Evolutionary conservation across 1,284 basidiomycete genomes (phyloP).

Genomic region (Ceratobasidium sp.): DNA sequence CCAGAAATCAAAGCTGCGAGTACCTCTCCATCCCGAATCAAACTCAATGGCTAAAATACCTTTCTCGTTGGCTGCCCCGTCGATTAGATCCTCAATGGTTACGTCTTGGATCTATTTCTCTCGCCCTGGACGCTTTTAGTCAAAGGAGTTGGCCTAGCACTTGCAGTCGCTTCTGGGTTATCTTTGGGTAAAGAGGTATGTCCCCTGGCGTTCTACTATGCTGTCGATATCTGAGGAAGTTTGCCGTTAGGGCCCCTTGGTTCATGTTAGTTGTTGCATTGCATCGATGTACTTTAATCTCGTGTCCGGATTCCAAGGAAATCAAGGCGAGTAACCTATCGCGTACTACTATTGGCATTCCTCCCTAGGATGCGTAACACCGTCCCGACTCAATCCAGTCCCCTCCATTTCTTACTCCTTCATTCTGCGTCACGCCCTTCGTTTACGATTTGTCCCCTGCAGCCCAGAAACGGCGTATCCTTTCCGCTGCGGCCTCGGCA

Average conservation of each 20-base stretch:
- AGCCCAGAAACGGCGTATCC: conserved; percentile 76
- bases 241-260: conserved; percentile 68
- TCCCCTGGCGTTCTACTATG: background rate
- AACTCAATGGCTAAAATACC: background rate
- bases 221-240: background rate
- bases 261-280: conserved; percentile 78
- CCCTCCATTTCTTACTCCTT: background rate
- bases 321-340: conserved; percentile 64
- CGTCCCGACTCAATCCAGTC: background rate
- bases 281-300: conserved; percentile 68
- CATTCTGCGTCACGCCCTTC: too few species aligned
- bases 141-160: conserved; percentile 80
- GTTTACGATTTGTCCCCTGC: background rate
- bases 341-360: background rate
- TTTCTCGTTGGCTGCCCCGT: background rate
- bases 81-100: conserved; percentile 75
- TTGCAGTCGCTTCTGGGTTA: conserved; percentile 82
- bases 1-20: conserved; percentile 78
- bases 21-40: conserved; percentile 54
- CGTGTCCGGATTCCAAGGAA: conserved; percentile 69
- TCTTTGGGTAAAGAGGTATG: conserved; percentile 78
- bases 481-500: conserved; percentile 76
- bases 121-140: conserved; percentile 80
- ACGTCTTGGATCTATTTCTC: conserved; percentile 77
- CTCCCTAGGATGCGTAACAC: background rate